Evolutionary conservation across 23 red algal species (phyloP).

Genomic region (Gracilaria vermiculophylla): DNA sequence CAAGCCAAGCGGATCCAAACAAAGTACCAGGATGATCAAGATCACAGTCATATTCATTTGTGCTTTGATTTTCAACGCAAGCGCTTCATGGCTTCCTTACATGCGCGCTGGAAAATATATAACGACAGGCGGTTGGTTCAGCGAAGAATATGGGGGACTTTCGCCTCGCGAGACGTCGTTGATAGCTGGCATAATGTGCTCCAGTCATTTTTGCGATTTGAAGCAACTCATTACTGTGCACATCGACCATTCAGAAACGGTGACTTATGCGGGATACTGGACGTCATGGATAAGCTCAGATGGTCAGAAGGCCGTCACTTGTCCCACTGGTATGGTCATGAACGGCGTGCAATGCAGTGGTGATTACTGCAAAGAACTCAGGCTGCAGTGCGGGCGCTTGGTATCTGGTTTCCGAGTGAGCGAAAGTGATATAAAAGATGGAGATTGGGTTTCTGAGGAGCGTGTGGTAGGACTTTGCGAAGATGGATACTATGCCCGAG

Average conservation of each 20-base stretch:
- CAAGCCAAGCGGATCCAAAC: too few species aligned
- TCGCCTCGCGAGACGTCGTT: background rate
- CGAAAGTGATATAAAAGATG: background rate
- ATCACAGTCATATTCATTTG: background rate
- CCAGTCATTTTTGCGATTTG: background rate
- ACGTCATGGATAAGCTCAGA: background rate
- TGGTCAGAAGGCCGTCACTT: background rate
- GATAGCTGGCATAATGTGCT: constrained; percentile 4
- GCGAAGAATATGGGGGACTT: constrained; percentile 5
- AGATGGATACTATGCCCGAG: background rate
- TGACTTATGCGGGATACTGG: background rate
- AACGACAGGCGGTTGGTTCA: background rate
- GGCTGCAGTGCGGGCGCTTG: background rate
- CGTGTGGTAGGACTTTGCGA: background rate
- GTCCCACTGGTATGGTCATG: background rate
- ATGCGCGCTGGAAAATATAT: background rate
- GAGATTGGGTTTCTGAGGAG: background rate
- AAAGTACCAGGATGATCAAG: background rate
- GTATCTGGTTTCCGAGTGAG: background rate
- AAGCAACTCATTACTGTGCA: background rate
- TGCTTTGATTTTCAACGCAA: background rate
- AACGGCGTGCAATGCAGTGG: background rate
- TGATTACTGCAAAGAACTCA: background rate
- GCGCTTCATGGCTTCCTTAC: background rate
- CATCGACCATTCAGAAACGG: background rate